Evolutionary conservation across 192 early-diverging fungal genomes (phyloP), one percentile per base, ranked within the genome.

Genomic region (Radiomyces spectabilis): DNA sequence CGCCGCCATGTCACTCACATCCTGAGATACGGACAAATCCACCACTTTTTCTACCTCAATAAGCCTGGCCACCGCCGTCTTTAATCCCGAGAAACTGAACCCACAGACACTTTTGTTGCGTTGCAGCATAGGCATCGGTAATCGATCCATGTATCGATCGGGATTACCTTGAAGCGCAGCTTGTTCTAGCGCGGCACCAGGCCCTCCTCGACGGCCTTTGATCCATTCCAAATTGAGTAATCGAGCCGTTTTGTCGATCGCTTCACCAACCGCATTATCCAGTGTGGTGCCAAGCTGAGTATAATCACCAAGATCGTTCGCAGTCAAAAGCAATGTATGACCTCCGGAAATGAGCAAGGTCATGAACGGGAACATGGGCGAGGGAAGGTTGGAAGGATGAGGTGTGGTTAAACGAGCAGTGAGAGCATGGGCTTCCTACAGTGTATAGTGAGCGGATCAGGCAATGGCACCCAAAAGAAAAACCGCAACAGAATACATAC

Each of bases 61-160:
- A 48, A 84, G 60, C 25, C 77, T 59, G n/a, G 55, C 61, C 8
- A 86, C 71, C n/a, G 78, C 76, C 26, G 82, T 74, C 64, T 85
- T 90, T 45, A 90, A 63, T 22, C 88, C 88, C 15, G 83, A 81
- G 65, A 90, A 90, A 59, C 86, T 88, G 33, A 88, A 85, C 44
- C 77, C 71, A 29, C 78, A 78, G 32, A 63, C 61, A 4, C 72
- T 75, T 26, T 63, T 71, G 31, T 60, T 64, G 26, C 75, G 69
- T 42, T 77, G 66, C 49, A 75, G 73, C 81, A 90, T 77, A 4
- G 88, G 88, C 41, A 85, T 69, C 0, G 77, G 73, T 15, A 82
- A 38, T 8, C 37, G 53, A 33, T 53, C 25, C 7, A 59, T 34
- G 35, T 75, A 81, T 34, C 70, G 59, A 4, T 35, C 32, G 0